Evolutionary conservation across 2,329 filamentous ascomycete species (phyloP).

Genomic region (Alternaria novae-zelandiae): DNA sequence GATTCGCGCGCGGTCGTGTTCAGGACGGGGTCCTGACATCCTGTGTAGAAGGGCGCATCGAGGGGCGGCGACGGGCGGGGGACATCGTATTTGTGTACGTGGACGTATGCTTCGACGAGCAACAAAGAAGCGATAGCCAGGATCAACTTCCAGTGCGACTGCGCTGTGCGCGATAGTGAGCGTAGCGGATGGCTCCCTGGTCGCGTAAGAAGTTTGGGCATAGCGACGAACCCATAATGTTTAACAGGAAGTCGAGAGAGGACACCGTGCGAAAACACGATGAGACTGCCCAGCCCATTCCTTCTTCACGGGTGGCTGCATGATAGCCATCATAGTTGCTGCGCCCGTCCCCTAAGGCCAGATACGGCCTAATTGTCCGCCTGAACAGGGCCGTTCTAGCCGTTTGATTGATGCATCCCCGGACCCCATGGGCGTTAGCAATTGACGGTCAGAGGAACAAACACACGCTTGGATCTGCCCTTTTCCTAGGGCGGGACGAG

Average conservation of each 20-base stretch:
- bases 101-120: conserved; percentile 15
- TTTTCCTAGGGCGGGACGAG: neutral
- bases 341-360: neutral
- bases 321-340: neutral
- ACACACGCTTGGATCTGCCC: neutral
- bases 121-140: neutral
- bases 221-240: neutral
- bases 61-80: conserved; percentile 9
- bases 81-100: conserved; percentile 11
- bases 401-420: neutral
- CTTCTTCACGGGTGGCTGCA: neutral
- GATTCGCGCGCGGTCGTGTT: conserved; percentile 71
- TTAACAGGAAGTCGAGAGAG: neutral
- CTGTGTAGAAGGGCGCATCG: conserved; percentile 18
- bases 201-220: neutral
- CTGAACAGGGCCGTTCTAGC: neutral
- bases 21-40: conserved; percentile 12
- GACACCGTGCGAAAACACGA: neutral
- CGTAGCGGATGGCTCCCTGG: conserved; percentile 1
- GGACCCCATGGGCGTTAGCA: neutral
- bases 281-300: neutral
- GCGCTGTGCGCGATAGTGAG: neutral
- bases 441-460: neutral
- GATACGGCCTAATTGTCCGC: neutral
- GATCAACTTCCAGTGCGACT: conserved; percentile 13